Evolutionary conservation across 257 asterid species (phyloP).

Genomic region (Solanum paucissectum): DNA sequence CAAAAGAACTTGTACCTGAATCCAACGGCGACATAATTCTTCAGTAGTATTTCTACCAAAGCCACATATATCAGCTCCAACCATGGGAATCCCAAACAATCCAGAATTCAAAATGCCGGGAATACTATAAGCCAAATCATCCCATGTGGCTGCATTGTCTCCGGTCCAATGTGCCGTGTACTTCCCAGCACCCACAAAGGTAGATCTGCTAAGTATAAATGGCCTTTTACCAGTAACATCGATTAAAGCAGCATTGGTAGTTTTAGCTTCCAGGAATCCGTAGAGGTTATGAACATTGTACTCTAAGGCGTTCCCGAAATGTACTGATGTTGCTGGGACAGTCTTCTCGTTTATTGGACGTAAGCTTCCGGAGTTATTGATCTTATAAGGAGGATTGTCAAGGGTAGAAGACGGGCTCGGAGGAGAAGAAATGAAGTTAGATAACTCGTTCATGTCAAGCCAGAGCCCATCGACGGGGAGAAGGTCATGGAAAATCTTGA

Average conservation of each 20-base stretch:
- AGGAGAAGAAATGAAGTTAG: constrained; percentile 74
- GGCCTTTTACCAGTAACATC: constrained; percentile 59
- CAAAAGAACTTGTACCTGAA: constrained; percentile 35
- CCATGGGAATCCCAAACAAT: constrained; percentile 86
- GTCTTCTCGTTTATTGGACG: constrained; percentile 41
- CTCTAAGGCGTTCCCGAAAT: constrained; percentile 49
- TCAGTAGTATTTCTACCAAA: constrained; percentile 54
- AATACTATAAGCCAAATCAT: constrained; percentile 60
- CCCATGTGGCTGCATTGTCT: constrained; percentile 89
- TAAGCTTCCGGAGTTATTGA: constrained; percentile 46
- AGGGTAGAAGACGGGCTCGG: constrained; percentile 42
- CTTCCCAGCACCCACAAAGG: constrained; percentile 84
- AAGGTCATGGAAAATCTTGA: constrained; percentile 36
- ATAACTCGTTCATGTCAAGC: constrained; percentile 89
- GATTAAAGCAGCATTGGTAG: constrained; percentile 51
- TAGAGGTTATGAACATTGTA: constrained; percentile 76
- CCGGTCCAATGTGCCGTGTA: constrained; percentile 96
- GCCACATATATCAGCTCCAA: constrained; percentile 97
- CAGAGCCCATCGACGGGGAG: constrained; percentile 76
- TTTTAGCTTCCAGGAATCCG: constrained; percentile 63
- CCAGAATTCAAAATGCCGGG: constrained; percentile 72
- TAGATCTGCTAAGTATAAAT: constrained; percentile 74
- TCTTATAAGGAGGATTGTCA: constrained; percentile 80
- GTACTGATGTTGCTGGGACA: constrained; percentile 59
- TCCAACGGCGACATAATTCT: constrained; percentile 96